Base-by-base conservation (phyloP, 106 monocot genomes). In the Apostasia shenzhenica region DNA sequence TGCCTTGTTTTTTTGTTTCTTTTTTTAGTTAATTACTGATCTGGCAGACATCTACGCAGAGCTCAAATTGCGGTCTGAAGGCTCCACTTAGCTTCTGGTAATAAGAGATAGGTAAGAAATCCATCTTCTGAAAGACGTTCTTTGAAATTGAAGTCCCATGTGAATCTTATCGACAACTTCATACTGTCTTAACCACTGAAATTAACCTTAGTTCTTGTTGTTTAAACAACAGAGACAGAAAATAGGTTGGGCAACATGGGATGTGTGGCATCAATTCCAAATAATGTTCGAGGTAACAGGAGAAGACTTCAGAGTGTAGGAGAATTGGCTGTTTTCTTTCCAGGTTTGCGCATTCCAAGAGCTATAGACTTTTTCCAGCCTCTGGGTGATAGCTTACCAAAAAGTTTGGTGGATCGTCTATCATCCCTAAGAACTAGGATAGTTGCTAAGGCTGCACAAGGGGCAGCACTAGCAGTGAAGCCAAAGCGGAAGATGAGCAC, bases 371-470 rank as follows among this genome's bases (percentile, higher is more conserved):
- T 89, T 47, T 47, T 68, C 55, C 75, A 80, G 54, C 47, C 80
- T 3, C 55, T 81, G 13, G 75, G 73, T 52, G 62, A 70, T 41
- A 71, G 59, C 61, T 73, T 84, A 52, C 49, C 84, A 3, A 79
- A 72, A 64, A 69, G 65, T 49, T 55, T 84, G 41, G 68, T 84
- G 37, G 84, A 89, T 4, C 81, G 84, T 5, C 79, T 94, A 13
- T 72, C 78, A 1, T 65, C 73, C 62, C 59, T 86, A 13, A 84
- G 84, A 62, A 70, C 82, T 46, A 71, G 93, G 10, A 63, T 94
- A 59, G 89, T 86, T 58, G 75, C 73, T 49, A 82, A 89, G 84
- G 80, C 82, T n/a, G 68, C 81, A 2, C 81, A 84, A 40, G 92
- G 83, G 67, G 85, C 83, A 13, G 78, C 81, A 54, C 60, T 45